Evolutionary conservation across 352 stramenopile genomes (phyloP).

Genomic region (Globisporangium solare): DNA sequence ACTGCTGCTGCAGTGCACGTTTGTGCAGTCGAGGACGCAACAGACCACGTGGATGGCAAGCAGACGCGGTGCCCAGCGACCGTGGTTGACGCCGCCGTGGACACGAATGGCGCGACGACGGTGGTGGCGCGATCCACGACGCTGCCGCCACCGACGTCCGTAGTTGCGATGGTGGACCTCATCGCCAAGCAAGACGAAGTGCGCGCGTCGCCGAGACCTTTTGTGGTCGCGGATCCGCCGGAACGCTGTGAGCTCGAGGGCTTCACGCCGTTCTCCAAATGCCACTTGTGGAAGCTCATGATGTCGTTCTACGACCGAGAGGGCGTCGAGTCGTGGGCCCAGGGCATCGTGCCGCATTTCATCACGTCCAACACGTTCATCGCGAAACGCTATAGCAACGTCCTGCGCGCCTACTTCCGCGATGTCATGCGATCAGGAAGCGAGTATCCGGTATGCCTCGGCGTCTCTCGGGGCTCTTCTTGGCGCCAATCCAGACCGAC

Average conservation of each 20-base stretch:
- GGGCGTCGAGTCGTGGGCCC: conserved; percentile 83
- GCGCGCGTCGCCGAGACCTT: conserved; percentile 12
- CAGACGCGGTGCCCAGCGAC: too few relatives aligned
- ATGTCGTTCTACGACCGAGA: conserved; percentile 91
- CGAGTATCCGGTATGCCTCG: conserved; percentile 23
- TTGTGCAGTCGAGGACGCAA: too few relatives aligned
- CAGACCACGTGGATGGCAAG: too few relatives aligned
- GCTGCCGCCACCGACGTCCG: neutral
- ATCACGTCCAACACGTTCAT: conserved; percentile 96
- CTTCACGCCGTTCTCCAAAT: conserved; percentile 86
- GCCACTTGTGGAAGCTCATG: conserved; percentile 93
- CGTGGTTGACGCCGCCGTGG: too few relatives aligned
- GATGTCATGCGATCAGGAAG: conserved; percentile 35
- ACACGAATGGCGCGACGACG: neutral
- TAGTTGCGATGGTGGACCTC: too few relatives aligned
- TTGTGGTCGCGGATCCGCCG: conserved; percentile 14
- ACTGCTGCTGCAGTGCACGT: neutral
- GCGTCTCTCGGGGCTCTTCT: neutral
- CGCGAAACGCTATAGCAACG: conserved; percentile 82
- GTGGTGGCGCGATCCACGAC: neutral
- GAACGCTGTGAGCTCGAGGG: conserved; percentile 82
- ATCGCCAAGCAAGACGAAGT: conserved; percentile 50
- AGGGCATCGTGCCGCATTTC: conserved; percentile 95
- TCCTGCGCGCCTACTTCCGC: conserved; percentile 63
- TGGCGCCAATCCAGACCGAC: conserved; percentile 2